phyloP scores from a whole-genome alignment of 768 basidiomycete species.

The Calvatia gigantea region DNA sequence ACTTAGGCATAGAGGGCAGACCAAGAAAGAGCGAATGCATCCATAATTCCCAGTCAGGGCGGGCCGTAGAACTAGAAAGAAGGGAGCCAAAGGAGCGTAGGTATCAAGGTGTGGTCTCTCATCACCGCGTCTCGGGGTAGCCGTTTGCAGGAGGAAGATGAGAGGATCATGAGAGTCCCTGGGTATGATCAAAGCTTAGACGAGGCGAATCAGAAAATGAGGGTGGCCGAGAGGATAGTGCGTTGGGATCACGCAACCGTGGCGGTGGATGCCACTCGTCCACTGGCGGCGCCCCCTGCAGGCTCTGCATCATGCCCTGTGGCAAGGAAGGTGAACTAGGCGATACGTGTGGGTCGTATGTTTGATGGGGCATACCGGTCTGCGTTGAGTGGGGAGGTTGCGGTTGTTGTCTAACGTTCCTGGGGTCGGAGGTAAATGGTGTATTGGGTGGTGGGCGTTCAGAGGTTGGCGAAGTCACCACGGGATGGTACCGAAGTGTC shows the following conservation, averaged over 20 bases:
- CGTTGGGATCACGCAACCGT: slow-evolving; percentile 35
- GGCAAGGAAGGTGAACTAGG: slow-evolving; percentile 45
- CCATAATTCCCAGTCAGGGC: slow-evolving; percentile 2
- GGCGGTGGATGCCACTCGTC: slow-evolving; percentile 45
- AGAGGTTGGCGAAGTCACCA: slow-evolving; percentile 31
- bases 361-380: slow-evolving; percentile 40
- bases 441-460: slow-evolving; percentile 45
- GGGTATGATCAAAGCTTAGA: slow-evolving; percentile 39
- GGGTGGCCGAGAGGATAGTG: slow-evolving; percentile 40
- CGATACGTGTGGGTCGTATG: slow-evolving; percentile 30
- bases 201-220: slow-evolving; percentile 46
- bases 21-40: background rate
- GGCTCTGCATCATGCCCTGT: slow-evolving; percentile 44
- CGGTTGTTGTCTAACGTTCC: slow-evolving; percentile 24
- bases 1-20: background rate
- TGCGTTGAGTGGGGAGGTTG: slow-evolving; percentile 20
- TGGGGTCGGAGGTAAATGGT: slow-evolving; percentile 36
- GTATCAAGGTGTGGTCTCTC: background rate
- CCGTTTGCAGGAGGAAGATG: slow-evolving; percentile 42
- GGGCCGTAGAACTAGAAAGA: background rate
- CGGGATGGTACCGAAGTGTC: slow-evolving; percentile 32
- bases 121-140: slow-evolving; percentile 46
- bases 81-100: background rate
- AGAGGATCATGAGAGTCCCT: slow-evolving; percentile 20
- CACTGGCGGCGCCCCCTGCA: slow-evolving; percentile 24